Conservation (phyloP, 768 basidiomycete species). For the Phlegmacium glaucopus region DNA sequence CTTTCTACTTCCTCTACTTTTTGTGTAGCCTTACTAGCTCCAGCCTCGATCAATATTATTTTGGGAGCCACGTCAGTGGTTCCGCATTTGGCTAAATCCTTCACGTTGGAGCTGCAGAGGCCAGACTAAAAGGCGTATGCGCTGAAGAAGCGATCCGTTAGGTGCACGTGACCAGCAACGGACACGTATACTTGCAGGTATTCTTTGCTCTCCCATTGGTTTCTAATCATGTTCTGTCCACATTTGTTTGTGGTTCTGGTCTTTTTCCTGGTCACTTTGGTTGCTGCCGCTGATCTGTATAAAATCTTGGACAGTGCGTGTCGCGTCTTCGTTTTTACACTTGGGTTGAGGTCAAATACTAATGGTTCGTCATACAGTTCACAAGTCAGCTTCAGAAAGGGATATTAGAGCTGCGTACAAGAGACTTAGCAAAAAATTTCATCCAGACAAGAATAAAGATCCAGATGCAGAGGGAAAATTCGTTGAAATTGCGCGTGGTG, state of each 20-base stretch:
- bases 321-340: background rate
- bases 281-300: constrained; percentile 71
- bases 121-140: no score
- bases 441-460: constrained; percentile 95
- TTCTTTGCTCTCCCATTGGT: constrained; percentile 10
- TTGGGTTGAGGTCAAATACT: constrained; percentile 20
- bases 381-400: constrained; percentile 76
- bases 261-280: constrained; percentile 34
- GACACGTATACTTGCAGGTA: no score
- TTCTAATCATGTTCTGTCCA: constrained; percentile 30
- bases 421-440: constrained; percentile 80
- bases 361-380: constrained; percentile 34
- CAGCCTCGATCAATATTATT: no score
- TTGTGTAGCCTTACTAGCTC: no score
- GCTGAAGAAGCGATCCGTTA: no score
- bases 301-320: constrained; percentile 77
- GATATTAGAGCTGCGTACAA: constrained; percentile 94
- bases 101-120: no score
- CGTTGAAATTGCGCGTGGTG: constrained; percentile 88
- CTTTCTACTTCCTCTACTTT: no score
- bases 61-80: no score
- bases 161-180: no score
- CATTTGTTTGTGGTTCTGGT: constrained; percentile 35
- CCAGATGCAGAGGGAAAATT: constrained; percentile 80
- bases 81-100: no score